phyloP scores from a whole-genome alignment of 2,329 filamentous ascomycete genomes.

The Paraphaeosphaeria minitans region DNA sequence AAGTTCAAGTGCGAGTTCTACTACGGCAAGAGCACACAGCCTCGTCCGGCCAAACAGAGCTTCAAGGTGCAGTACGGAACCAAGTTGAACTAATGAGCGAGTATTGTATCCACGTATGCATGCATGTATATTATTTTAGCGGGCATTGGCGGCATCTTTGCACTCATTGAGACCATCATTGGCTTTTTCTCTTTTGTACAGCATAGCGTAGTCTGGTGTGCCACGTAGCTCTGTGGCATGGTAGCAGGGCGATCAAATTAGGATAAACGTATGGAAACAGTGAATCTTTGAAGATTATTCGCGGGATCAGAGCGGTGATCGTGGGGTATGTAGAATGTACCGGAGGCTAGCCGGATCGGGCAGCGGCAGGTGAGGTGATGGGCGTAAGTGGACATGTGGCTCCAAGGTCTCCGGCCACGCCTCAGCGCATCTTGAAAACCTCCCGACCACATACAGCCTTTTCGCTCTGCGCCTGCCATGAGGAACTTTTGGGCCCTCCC shows the following conservation, averaged over 20 bases:
- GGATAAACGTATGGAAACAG: background rate
- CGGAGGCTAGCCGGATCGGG: constrained; percentile 1
- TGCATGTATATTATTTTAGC: constrained; percentile 9
- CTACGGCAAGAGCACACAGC: constrained; percentile 44
- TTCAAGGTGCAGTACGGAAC: constrained; percentile 30
- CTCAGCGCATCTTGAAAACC: constrained; percentile 9
- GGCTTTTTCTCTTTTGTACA: constrained; percentile 6
- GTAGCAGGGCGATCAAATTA: background rate
- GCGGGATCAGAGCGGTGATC: background rate
- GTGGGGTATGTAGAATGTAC: background rate
- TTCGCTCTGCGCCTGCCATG: constrained; percentile 35
- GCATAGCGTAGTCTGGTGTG: background rate
- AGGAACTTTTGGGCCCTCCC: constrained; percentile 56
- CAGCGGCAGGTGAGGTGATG: constrained; percentile 7
- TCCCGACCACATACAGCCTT: background rate
- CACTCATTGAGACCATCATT: background rate
- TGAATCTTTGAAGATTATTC: background rate
- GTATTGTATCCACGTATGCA: background rate
- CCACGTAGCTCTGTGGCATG: background rate
- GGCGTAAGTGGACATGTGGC: constrained; percentile 38
- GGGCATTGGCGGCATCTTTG: constrained; percentile 8
- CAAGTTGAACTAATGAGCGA: constrained; percentile 6
- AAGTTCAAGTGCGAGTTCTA: constrained; percentile 53
- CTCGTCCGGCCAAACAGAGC: constrained; percentile 30
- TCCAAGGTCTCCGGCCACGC: constrained; percentile 28